Percentiles rank a stretch among this genome's conserved stretches.
These are phyloP conservation scores for Podaxis sp. DNA, from an alignment of 768 basidiomycete species.

Conservation along the genomic window DNA sequence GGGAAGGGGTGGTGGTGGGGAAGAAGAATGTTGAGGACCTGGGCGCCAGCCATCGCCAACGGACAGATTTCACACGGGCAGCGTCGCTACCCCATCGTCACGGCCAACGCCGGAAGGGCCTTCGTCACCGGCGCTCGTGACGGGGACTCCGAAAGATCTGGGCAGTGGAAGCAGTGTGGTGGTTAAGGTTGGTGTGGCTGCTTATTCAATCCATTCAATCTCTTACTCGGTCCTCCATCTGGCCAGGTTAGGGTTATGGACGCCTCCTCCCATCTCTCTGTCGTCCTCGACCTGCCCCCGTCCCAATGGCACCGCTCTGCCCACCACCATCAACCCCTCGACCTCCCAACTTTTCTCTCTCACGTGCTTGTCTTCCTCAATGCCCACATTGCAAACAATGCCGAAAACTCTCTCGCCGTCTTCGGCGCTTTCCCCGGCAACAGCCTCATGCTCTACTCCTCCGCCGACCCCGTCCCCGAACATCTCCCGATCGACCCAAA, in stretches of 20 bases:
- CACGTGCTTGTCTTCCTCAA: conserved; percentile 91
- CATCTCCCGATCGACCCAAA: conserved; percentile 66
- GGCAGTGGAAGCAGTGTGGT: conserved; percentile 12
- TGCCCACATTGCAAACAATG: conserved; percentile 84
- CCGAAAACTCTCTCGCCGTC: conserved; percentile 91
- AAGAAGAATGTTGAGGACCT: conserved; percentile 42
- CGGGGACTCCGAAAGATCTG: conserved; percentile 43
- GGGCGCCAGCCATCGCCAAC: conserved; percentile 56
- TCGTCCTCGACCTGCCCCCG: conserved; percentile 85
- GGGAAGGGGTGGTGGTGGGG: conserved; percentile 30
- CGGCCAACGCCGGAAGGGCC: conserved; percentile 58
- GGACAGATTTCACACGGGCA: conserved; percentile 56
- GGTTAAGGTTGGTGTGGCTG: conserved; percentile 15
- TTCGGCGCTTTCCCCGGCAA: conserved; percentile 86
- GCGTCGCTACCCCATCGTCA: conserved; percentile 57
- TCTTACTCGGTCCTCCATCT: conserved; percentile 12
- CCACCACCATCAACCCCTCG: conserved; percentile 51
- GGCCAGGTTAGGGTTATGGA: conserved; percentile 17
- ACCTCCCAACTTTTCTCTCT: conserved; percentile 73
- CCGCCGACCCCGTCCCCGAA: conserved; percentile 42
- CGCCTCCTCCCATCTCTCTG: conserved; percentile 61
- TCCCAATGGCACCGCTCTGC: conserved; percentile 82
- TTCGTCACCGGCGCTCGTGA: conserved; percentile 59
- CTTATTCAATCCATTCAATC: conserved; percentile 9
- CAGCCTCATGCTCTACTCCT: conserved; percentile 83